These are phyloP conservation scores for Leonotis leonurus DNA, from an alignment of 257 asterid species.

Conservation along the genomic window DNA sequence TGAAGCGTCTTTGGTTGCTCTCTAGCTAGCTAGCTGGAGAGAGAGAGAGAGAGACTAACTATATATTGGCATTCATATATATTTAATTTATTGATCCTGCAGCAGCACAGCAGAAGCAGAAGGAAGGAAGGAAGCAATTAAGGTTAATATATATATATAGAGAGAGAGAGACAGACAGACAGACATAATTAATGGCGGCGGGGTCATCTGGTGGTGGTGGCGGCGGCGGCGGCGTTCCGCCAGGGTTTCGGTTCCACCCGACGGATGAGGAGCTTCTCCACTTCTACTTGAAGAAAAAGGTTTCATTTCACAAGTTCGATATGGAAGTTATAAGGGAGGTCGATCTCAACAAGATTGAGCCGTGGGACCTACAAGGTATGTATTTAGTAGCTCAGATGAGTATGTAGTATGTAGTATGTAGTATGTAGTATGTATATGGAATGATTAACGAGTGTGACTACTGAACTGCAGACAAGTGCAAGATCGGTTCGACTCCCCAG, in stretches of 20 bases:
- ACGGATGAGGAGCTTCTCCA: conserved; percentile 94
- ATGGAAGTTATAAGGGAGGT: conserved; percentile 89
- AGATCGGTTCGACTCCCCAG: conserved; percentile 87
- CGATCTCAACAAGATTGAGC: conserved; percentile 82
- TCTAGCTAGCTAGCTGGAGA: background rate
- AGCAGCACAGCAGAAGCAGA: no score
- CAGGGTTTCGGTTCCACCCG: conserved; percentile 89
- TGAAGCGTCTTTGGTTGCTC: background rate
- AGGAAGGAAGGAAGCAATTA: no score
- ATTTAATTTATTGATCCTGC: no score
- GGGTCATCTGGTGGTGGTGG: conserved; percentile 32
- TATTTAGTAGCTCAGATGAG: background rate
- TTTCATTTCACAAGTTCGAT: conserved; percentile 77
- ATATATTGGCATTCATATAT: no score
- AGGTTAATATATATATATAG: background rate
- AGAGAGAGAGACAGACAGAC: no score
- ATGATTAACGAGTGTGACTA: background rate
- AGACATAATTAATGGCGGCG: conserved; percentile 1
- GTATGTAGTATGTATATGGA: background rate
- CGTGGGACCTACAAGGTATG: conserved; percentile 92
- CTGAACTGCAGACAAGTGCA: conserved; percentile 69
- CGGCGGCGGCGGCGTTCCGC: conserved; percentile 77
- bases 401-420: no score
- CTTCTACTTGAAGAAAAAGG: conserved; percentile 78
- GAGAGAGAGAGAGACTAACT: background rate